Conservation (phyloP, 169 alveolate genomes). For the Eimeria maxima region DNA sequence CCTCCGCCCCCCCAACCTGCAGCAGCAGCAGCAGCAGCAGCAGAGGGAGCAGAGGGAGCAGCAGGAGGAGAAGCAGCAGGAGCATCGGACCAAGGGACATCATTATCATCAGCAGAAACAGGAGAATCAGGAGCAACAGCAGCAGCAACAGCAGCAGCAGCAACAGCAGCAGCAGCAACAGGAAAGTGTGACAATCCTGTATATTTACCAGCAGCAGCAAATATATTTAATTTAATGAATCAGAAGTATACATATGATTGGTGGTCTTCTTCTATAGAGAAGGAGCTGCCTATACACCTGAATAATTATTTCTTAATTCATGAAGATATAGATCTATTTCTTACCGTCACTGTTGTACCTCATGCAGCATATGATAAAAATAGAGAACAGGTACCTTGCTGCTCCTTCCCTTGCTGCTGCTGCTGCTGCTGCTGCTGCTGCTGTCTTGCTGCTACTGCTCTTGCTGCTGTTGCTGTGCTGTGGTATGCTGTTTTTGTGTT, state of each 20-base stretch:
- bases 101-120: neutral
- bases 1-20: neutral
- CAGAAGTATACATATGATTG: slow-evolving; percentile 23
- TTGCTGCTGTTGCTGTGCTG: neutral
- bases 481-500: neutral
- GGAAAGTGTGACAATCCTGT: neutral
- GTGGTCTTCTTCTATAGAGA: slow-evolving; percentile 10
- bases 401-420: neutral
- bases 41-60: neutral
- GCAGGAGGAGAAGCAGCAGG: neutral
- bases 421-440: slow-evolving; percentile 5
- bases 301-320: neutral
- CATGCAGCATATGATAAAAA: slow-evolving; percentile 12
- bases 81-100: neutral
- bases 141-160: neutral
- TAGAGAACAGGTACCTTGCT: neutral
- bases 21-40: neutral
- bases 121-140: neutral
- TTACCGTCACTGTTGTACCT: slow-evolving; percentile 32
- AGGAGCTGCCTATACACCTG: neutral
- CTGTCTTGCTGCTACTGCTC: neutral
- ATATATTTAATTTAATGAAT: neutral
- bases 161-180: slow-evolving; percentile 2
- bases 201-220: neutral
- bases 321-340: neutral